These are phyloP conservation scores for Debaryomyces udenii DNA, from an alignment of 1,139 yeast species.

Conservation along the genomic window DNA sequence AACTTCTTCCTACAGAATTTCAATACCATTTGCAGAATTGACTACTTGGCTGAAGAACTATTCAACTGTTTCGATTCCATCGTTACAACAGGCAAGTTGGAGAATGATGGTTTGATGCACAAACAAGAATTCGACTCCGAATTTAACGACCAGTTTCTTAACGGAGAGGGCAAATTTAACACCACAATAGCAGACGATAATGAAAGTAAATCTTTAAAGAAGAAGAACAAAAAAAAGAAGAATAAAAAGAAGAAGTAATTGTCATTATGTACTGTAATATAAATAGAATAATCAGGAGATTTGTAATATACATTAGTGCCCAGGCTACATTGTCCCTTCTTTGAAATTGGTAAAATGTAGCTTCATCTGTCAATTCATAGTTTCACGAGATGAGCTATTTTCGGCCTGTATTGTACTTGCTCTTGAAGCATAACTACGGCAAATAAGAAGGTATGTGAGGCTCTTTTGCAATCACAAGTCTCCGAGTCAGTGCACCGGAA, in stretches of 20 bases:
- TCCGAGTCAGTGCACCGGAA: not conserved
- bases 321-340: too few species aligned
- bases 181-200: constrained; percentile 1
- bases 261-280: not conserved
- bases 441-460: too few species aligned
- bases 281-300: not conserved
- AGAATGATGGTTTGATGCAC: constrained; percentile 8
- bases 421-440: too few species aligned
- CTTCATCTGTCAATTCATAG: too few species aligned
- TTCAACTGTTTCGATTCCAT: constrained; percentile 31
- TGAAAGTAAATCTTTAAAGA: constrained; percentile 15
- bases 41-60: constrained; percentile 30
- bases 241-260: constrained; percentile 26
- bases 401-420: too few species aligned
- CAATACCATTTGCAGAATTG: constrained; percentile 36
- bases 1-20: constrained; percentile 30
- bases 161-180: constrained; percentile 26
- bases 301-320: not conserved
- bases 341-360: too few species aligned
- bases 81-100: constrained; percentile 23
- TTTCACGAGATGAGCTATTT: too few species aligned
- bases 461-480: not conserved
- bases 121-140: constrained; percentile 22
- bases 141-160: constrained; percentile 28
- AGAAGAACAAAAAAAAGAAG: constrained; percentile 29